Conservation (phyloP, 2,329 filamentous ascomycete species). For the Trichoderma sp. region DNA sequence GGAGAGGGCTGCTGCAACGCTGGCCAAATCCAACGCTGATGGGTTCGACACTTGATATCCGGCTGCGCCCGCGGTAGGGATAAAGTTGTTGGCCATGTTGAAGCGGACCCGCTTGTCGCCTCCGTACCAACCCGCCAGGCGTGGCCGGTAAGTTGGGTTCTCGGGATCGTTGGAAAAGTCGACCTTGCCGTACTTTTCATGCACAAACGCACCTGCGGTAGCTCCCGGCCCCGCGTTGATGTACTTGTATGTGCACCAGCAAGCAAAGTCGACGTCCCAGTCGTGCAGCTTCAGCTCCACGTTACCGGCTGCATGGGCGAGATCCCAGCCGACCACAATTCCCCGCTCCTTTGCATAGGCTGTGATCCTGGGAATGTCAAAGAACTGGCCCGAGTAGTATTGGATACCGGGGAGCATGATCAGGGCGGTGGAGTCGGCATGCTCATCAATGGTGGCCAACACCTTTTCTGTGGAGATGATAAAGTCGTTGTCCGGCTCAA, state of each 20-base stretch:
- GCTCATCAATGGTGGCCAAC: slow-evolving; percentile 71
- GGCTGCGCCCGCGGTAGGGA: slow-evolving; percentile 74
- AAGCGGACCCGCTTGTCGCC: slow-evolving; percentile 77
- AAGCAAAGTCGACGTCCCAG: slow-evolving; percentile 90
- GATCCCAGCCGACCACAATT: slow-evolving; percentile 82
- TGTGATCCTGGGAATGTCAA: slow-evolving; percentile 82
- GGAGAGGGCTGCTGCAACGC: slow-evolving; percentile 72
- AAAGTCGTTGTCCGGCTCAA: slow-evolving; percentile 64
- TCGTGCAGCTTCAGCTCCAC: slow-evolving; percentile 79
- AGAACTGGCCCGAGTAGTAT: slow-evolving; percentile 88
- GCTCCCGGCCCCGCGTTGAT: slow-evolving; percentile 83
- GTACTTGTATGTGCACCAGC: slow-evolving; percentile 96
- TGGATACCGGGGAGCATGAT: slow-evolving; percentile 85
- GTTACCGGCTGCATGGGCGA: slow-evolving; percentile 85
- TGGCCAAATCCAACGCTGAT: slow-evolving; percentile 76
- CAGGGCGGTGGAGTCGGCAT: slow-evolving; percentile 73
- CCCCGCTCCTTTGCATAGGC: slow-evolving; percentile 71
- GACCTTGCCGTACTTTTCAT: slow-evolving; percentile 70
- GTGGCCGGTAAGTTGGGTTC: slow-evolving; percentile 57
- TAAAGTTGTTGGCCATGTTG: slow-evolving; percentile 80
- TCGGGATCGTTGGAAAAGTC: slow-evolving; percentile 44
- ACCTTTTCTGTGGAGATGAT: slow-evolving; percentile 73
- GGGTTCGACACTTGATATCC: slow-evolving; percentile 86
- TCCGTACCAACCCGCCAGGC: slow-evolving; percentile 87
- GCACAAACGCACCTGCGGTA: slow-evolving; percentile 80